phyloP scores from a whole-genome alignment of 352 stramenopile species.

The Globisporangium nunn region DNA sequence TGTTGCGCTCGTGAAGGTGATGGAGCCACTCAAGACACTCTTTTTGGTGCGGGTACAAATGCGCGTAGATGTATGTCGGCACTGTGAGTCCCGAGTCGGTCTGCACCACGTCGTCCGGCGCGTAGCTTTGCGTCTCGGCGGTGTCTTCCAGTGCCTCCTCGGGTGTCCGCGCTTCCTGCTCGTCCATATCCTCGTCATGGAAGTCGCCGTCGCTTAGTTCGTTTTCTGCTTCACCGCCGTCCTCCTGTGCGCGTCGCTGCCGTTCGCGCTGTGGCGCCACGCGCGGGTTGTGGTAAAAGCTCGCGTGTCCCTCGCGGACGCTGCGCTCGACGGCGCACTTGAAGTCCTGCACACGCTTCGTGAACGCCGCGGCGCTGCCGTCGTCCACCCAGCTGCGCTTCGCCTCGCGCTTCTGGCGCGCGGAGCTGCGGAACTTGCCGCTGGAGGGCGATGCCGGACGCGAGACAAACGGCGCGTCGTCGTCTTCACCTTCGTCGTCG shows the following conservation, averaged over 20 bases:
- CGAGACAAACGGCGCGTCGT: not conserved
- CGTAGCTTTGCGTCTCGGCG: constrained; percentile 21
- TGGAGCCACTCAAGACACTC: constrained; percentile 96
- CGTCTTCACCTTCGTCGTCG: constrained; percentile 8
- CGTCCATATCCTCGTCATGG: constrained; percentile 16
- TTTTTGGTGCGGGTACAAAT: constrained; percentile 92
- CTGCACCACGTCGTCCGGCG: constrained; percentile 39
- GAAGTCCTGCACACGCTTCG: constrained; percentile 23
- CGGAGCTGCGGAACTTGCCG: constrained; percentile 8
- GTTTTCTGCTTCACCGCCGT: constrained; percentile 3
- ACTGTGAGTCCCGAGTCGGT: constrained; percentile 67
- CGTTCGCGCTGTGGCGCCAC: not conserved
- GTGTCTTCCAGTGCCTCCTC: constrained; percentile 5
- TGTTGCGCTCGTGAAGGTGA: constrained; percentile 92
- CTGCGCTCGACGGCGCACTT: constrained; percentile 19
- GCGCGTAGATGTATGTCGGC: constrained; percentile 58
- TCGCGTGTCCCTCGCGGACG: constrained; percentile 17
- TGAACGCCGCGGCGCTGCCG: constrained; percentile 18
- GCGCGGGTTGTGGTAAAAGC: constrained; percentile 40
- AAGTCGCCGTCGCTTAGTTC: constrained; percentile 30
- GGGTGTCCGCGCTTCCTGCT: not conserved
- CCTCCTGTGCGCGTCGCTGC: constrained; percentile 4
- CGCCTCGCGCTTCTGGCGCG: constrained; percentile 12
- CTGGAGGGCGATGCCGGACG: not conserved
- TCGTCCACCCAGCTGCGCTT: constrained; percentile 33